A percentile compares a stretch with the other conserved stretches of the same genome.
These are phyloP conservation scores for Penicillium coffeae DNA, from an alignment of 495 filamentous ascomycete genomes.

Conservation along the genomic window DNA sequence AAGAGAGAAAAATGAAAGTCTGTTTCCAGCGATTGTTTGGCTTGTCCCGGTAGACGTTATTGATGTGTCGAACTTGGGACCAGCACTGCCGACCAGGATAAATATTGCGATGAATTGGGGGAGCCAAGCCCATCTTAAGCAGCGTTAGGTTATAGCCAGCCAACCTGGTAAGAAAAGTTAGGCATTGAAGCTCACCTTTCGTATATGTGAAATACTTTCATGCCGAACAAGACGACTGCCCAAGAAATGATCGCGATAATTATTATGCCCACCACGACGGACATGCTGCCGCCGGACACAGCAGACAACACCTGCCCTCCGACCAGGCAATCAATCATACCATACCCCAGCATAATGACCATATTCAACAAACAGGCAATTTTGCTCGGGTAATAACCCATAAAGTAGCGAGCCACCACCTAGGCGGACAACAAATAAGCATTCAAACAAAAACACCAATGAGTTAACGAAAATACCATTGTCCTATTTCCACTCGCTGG, in stretches of 20 bases:
- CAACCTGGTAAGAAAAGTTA: too few species aligned
- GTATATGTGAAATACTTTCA: constrained; percentile 62
- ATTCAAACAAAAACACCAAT: too few species aligned
- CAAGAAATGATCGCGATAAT: constrained; percentile 56
- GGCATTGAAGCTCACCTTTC: constrained; percentile 33
- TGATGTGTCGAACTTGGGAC: constrained; percentile 53
- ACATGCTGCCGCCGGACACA: constrained; percentile 49
- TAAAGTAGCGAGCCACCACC: constrained; percentile 62
- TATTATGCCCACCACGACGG: constrained; percentile 59
- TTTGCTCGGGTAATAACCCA: constrained; percentile 71
- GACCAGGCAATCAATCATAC: constrained; percentile 53
- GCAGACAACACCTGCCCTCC: constrained; percentile 48
- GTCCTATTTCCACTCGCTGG: constrained; percentile 61
- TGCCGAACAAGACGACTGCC: constrained; percentile 61
- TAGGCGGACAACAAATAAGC: too few species aligned
- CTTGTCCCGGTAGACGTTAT: constrained; percentile 22
- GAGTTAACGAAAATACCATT: constrained; percentile 51
- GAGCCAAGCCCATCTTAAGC: constrained; percentile 62
- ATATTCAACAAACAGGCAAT: constrained; percentile 61
- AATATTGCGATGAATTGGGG: constrained; percentile 56
- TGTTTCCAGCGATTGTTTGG: constrained; percentile 44
- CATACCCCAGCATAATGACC: constrained; percentile 62
- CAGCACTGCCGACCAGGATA: constrained; percentile 58
- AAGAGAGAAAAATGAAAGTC: constrained; percentile 61
- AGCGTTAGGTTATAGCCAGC: too few species aligned